Conservation (phyloP, 345 rosid species). For the Stellera chamaejasme region DNA sequence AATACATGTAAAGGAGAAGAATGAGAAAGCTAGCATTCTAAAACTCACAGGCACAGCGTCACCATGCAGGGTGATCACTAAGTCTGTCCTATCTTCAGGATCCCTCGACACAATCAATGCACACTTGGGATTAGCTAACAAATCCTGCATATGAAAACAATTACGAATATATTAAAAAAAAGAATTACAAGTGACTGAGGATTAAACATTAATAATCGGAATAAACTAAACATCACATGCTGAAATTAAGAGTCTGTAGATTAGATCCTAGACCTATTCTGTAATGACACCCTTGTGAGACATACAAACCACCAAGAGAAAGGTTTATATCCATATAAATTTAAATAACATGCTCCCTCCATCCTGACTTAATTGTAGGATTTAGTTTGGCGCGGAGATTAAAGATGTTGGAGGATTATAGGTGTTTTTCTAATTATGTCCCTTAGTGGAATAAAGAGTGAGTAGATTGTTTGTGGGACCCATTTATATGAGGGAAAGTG, state of each 20-base stretch:
- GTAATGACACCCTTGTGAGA: no score
- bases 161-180: not conserved
- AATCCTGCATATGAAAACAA: slow-evolving; percentile 47
- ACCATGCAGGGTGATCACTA: slow-evolving; percentile 77
- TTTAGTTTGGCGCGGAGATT: no score
- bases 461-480: no score
- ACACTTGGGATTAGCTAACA: slow-evolving; percentile 74
- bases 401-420: no score
- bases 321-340: no score
- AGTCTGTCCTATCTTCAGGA: slow-evolving; percentile 81
- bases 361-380: no score
- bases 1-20: no score
- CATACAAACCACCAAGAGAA: no score
- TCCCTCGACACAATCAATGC: slow-evolving; percentile 80
- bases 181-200: not conserved
- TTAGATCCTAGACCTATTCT: not conserved
- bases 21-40: not conserved
- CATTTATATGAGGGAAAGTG: no score
- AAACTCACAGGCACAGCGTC: slow-evolving; percentile 71
- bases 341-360: no score
- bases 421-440: no score
- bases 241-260: not conserved
- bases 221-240: not conserved
- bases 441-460: no score
- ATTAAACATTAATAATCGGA: not conserved